Percentiles rank a stretch among this genome's conserved stretches.
Evolutionary conservation across 2,329 filamentous ascomycete species (phyloP).

Genomic region (Cladophialophora immunda): DNA sequence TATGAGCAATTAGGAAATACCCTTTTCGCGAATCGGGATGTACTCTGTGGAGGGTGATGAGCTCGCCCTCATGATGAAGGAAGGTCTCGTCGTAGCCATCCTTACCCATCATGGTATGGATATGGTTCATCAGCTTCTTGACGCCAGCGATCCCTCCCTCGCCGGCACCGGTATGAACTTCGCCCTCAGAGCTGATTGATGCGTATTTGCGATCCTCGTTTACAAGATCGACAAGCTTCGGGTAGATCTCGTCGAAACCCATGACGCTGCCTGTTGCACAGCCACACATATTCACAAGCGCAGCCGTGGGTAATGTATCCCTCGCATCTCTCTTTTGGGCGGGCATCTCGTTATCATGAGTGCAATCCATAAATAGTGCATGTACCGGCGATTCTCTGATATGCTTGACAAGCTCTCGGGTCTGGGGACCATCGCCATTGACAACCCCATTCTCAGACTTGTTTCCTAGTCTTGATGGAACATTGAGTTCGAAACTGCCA

Average conservation of each 20-base stretch:
- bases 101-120: slow-evolving; percentile 94
- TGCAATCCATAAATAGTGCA: slow-evolving; percentile 98
- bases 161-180: slow-evolving; percentile 72
- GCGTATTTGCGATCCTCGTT: slow-evolving; percentile 85
- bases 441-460: slow-evolving; percentile 43
- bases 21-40: slow-evolving; percentile 92
- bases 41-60: slow-evolving; percentile 94
- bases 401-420: slow-evolving; percentile 73
- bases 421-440: slow-evolving; percentile 41
- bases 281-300: slow-evolving; percentile 93
- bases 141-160: slow-evolving; percentile 86
- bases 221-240: slow-evolving; percentile 90
- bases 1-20: slow-evolving; percentile 95
- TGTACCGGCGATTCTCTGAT: slow-evolving; percentile 91
- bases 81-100: slow-evolving; percentile 95
- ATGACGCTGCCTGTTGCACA: slow-evolving; percentile 96
- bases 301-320: slow-evolving; percentile 93
- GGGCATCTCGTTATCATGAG: slow-evolving; percentile 96
- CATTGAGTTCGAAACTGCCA: slow-evolving; percentile 93
- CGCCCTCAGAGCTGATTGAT: slow-evolving; percentile 73
- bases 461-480: slow-evolving; percentile 47
- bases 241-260: slow-evolving; percentile 97
- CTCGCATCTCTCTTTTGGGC: slow-evolving; percentile 93
- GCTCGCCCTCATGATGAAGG: slow-evolving; percentile 95
- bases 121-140: slow-evolving; percentile 92